Conservation (phyloP, 2,329 filamentous ascomycete genomes). For the Fusarium torreyae region DNA sequence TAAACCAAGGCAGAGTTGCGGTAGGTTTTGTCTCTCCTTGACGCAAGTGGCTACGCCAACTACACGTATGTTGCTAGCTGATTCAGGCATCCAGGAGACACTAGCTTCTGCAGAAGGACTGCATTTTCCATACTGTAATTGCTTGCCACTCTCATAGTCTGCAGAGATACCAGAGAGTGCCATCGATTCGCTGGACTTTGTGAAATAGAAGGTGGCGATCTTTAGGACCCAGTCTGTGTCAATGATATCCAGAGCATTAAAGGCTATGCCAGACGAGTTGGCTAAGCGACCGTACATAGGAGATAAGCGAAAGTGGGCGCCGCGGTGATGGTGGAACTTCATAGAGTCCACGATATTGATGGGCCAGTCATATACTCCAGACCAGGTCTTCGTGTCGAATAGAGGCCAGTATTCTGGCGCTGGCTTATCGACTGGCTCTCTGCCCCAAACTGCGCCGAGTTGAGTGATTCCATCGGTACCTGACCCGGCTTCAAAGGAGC, state of each 20-base stretch:
- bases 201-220: not conserved
- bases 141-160: not conserved
- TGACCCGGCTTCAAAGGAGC: constrained; percentile 2
- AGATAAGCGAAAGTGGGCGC: not conserved
- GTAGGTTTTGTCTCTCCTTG: not conserved
- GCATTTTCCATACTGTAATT: constrained; percentile 2
- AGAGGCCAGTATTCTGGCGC: not conserved
- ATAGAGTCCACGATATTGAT: not conserved
- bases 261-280: not conserved
- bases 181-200: not conserved
- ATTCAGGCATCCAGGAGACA: not conserved
- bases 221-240: not conserved
- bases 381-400: not conserved
- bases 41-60: not conserved
- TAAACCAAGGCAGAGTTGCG: not conserved
- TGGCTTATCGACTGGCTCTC: not conserved
- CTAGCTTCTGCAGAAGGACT: not conserved
- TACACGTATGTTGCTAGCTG: not conserved
- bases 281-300: not conserved
- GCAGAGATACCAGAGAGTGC: not conserved
- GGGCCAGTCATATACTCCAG: not conserved
- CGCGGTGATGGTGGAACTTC: not conserved
- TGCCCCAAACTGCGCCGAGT: not conserved
- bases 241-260: not conserved
- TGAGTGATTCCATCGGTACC: not conserved